Base-by-base conservation (phyloP, 2,329 filamentous ascomycete species). In the Colletotrichum spaethianum region DNA sequence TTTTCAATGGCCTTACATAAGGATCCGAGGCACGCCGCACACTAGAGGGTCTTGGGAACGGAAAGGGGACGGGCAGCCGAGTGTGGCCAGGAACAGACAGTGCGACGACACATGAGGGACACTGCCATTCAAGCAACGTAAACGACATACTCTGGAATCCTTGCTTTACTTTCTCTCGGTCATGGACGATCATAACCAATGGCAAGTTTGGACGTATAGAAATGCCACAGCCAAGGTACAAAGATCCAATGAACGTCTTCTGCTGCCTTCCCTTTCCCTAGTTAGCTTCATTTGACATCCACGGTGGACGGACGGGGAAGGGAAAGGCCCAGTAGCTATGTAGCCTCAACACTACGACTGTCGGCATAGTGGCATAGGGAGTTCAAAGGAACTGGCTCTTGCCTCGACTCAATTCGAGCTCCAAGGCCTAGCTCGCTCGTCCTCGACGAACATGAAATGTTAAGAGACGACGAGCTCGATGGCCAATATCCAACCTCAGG, bases 221-320 rank as follows among this genome's bases (percentile, higher is more conserved):
- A 18, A 23, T 52, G 14, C 26, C 2, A 52, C 5, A 3, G 26
- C 48, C 23, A 20, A 52, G 9, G 5, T 23, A 2, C 11, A 56
- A 55, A 20, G 3, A 14, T 8, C n/a, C 20, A 55, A 55, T 55
- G 20, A 55, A 55, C 3, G 31, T 1, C 20, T 33, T 38, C 31
- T 14, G n/a, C 28, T 23, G 31, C 18, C 20, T 52, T 44, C 56
- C 20, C 18, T 44, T 26, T 28, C 38, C 12, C 7, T n/a, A 26
- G 53, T 57, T 36, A 36, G 33, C 11, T 36, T 50, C 44, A 31
- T 62, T 63, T 53, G 61, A 31, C 33, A 42, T n/a, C 18, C 33
- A 33, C 61, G 2, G 23, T 40, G 46, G 46, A 50, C 14, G 23
- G 61, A 31, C 11, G 20, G 23, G 23, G 33, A 53, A 53, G 46